phyloP scores from a whole-genome alignment of 2,329 filamentous ascomycete species.

The Lachnellula cervina region DNA sequence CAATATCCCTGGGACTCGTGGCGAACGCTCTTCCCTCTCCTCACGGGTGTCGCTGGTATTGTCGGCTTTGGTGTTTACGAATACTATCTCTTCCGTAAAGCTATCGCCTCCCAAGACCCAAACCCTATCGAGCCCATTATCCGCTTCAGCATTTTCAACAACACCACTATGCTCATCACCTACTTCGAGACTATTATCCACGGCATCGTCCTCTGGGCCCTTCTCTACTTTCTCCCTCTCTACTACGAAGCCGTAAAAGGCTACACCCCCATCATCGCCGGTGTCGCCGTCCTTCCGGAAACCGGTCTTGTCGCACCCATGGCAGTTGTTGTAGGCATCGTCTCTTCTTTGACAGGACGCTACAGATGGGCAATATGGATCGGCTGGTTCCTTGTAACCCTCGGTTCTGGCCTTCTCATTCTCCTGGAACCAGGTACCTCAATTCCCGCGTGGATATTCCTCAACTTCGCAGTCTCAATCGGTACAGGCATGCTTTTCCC shows the following conservation, averaged over 20 bases:
- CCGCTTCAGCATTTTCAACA: constrained; percentile 40
- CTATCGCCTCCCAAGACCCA: constrained; percentile 21
- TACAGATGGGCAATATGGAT: constrained; percentile 52
- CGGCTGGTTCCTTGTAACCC: constrained; percentile 56
- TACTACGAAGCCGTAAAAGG: constrained; percentile 49
- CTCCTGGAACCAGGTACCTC: constrained; percentile 46
- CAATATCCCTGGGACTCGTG: constrained; percentile 61
- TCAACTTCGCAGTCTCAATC: constrained; percentile 55
- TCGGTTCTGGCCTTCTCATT: constrained; percentile 53
- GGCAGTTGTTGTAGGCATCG: constrained; percentile 49
- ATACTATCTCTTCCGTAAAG: constrained; percentile 20
- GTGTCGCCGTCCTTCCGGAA: constrained; percentile 53
- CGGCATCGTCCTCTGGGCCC: constrained; percentile 50
- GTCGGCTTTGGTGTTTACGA: constrained; percentile 52
- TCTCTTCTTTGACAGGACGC: constrained; percentile 49
- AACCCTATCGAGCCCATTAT: constrained; percentile 33
- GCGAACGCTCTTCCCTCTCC: constrained; percentile 56
- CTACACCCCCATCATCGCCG: constrained; percentile 48
- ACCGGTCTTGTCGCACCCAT: constrained; percentile 60
- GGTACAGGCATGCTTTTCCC: constrained; percentile 63
- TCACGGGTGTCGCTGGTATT: constrained; percentile 49
- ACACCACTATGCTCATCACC: constrained; percentile 44
- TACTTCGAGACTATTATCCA: constrained; percentile 53
- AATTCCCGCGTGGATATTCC: constrained; percentile 52
- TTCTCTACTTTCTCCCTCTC: constrained; percentile 51